Evolutionary conservation across 73 alveolate species (phyloP).

Genomic region (Symbiodinium pilosum): DNA sequence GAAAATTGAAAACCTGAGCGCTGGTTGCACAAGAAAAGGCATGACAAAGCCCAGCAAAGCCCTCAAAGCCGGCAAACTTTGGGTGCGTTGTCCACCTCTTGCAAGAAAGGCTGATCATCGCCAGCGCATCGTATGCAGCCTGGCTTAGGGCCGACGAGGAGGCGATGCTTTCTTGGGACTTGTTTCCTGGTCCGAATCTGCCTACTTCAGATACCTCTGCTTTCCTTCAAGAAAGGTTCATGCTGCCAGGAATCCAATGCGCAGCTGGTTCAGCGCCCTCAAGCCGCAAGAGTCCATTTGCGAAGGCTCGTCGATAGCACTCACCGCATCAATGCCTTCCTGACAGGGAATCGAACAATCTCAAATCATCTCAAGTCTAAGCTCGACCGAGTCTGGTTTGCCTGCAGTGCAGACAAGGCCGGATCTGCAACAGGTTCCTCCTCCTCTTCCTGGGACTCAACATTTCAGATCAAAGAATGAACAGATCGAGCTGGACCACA

Average conservation of each 20-base stretch:
- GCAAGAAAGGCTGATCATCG: constrained; percentile 27
- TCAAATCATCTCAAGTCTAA: too few species aligned
- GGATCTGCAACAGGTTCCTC: neutral
- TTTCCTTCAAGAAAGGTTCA: too few species aligned
- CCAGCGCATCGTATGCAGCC: constrained; percentile 90
- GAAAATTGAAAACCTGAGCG: constrained; percentile 38
- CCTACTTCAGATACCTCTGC: too few species aligned
- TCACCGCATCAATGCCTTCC: constrained; percentile 81
- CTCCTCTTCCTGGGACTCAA: neutral
- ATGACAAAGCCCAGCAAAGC: neutral
- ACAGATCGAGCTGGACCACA: too few species aligned
- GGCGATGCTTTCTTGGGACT: too few species aligned
- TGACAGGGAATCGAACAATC: neutral
- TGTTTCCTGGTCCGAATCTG: too few species aligned
- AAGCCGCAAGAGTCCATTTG: constrained; percentile 54
- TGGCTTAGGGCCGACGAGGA: neutral
- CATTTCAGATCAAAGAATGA: too few species aligned
- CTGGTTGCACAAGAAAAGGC: neutral
- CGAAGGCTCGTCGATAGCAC: constrained; percentile 45
- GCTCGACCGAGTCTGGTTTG: too few species aligned
- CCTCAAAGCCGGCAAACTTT: neutral
- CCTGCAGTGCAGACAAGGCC: neutral
- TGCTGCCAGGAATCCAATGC: constrained; percentile 39
- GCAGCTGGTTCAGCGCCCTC: constrained; percentile 45
- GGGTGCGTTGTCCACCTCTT: constrained; percentile 72